Conservation (phyloP, 164 flowering plant species). For the Santalum album region DNA sequence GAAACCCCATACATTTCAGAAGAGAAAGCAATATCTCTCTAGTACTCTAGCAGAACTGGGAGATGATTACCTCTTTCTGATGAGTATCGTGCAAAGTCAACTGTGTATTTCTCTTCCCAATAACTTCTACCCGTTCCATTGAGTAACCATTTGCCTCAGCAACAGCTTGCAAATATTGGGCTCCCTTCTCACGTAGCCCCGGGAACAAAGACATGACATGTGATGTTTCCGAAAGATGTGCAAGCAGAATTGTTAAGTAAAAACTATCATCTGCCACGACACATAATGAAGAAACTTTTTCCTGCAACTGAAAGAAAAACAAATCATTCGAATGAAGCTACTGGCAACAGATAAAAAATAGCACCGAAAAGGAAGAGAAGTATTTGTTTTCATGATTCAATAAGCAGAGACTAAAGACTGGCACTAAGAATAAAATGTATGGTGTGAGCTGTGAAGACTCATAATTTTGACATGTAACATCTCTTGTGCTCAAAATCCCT, state of each 20-base stretch:
- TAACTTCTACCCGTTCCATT: slow-evolving; percentile 49
- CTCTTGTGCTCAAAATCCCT: no score
- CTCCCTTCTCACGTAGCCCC: slow-evolving; percentile 57
- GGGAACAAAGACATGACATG: slow-evolving; percentile 67
- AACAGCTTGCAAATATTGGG: slow-evolving; percentile 50
- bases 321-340: slow-evolving; percentile 2
- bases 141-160: slow-evolving; percentile 62
- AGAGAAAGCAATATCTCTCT: no score
- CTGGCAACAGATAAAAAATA: not conserved
- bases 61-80: slow-evolving; percentile 45
- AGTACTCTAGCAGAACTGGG: not conserved
- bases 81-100: slow-evolving; percentile 53
- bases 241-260: slow-evolving; percentile 53
- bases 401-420: no score
- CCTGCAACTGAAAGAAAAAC: slow-evolving; percentile 52
- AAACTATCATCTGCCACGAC: slow-evolving; percentile 85
- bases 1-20: no score
- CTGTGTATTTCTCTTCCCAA: slow-evolving; percentile 27
- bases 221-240: slow-evolving; percentile 44
- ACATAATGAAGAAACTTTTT: slow-evolving; percentile 45
- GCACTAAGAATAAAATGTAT: no score
- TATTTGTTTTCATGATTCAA: no score
- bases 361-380: not conserved
- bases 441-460: no score
- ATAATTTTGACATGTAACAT: no score